Percentiles rank a stretch among this genome's conserved stretches.
Conservation (phyloP, 2,329 filamentous ascomycete genomes). For the Penicillium sp. region DNA sequence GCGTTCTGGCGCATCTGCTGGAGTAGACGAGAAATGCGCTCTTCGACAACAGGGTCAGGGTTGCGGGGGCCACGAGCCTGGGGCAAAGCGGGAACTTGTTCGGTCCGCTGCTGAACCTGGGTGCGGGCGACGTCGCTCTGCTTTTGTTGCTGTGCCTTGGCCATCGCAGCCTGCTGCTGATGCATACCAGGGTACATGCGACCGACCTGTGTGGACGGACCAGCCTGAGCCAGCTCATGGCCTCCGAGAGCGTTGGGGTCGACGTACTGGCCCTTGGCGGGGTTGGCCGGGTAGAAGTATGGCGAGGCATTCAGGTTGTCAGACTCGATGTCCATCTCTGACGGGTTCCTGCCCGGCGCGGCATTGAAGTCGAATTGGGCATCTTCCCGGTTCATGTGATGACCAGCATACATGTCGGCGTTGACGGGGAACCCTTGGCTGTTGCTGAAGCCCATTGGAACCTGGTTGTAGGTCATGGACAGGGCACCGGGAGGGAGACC, state of each 20-base stretch:
- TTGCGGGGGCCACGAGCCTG: constrained; percentile 38
- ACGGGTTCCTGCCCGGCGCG: constrained; percentile 56
- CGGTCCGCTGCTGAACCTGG: constrained; percentile 47
- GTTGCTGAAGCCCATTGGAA: constrained; percentile 41
- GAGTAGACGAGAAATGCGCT: constrained; percentile 89
- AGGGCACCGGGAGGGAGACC: constrained; percentile 84
- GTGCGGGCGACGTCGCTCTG: constrained; percentile 63
- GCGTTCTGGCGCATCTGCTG: constrained; percentile 86
- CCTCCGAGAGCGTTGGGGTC: constrained; percentile 72
- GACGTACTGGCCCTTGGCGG: constrained; percentile 57
- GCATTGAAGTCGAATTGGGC: constrained; percentile 69
- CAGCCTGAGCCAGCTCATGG: constrained; percentile 58
- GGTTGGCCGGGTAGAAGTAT: constrained; percentile 63
- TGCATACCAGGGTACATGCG: constrained; percentile 93
- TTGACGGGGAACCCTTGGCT: constrained; percentile 52
- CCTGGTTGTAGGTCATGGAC: constrained; percentile 73
- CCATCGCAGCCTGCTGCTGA: constrained; percentile 78
- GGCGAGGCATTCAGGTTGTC: constrained; percentile 62
- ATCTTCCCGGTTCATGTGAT: constrained; percentile 38
- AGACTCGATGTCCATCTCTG: constrained; percentile 69
- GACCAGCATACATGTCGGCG: constrained; percentile 59
- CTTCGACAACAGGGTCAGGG: constrained; percentile 74
- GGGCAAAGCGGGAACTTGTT: constrained; percentile 30
- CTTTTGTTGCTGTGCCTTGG: constrained; percentile 69
- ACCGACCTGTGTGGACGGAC: constrained; percentile 60